Percentiles rank a stretch among this genome's conserved stretches.
These are phyloP conservation scores for Cladochytrium replicatum DNA, from an alignment of 192 early-diverging fungal species.

Conservation along the genomic window DNA sequence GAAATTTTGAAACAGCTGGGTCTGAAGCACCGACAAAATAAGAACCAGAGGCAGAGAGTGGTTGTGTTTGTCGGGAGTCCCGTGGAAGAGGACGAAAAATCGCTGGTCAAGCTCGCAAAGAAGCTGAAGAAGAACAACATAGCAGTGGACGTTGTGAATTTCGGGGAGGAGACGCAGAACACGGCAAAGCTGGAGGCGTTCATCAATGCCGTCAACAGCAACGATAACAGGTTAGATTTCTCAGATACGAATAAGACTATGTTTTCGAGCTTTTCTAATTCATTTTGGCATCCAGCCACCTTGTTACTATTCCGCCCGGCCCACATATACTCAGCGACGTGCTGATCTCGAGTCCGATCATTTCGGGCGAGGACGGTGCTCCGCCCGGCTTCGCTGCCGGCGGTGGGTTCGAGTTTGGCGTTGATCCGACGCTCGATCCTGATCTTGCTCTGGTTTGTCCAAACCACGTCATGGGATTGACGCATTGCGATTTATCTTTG, in stretches of 20 bases:
- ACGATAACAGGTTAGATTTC: constrained; percentile 68
- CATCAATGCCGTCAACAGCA: constrained; percentile 78
- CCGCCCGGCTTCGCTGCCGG: constrained; percentile 56
- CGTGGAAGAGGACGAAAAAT: constrained; percentile 63
- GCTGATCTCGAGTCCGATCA: constrained; percentile 76
- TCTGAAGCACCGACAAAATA: constrained; percentile 95
- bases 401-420: constrained; percentile 82
- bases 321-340: constrained; percentile 86
- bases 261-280: too few relatives aligned
- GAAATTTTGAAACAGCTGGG: too few relatives aligned
- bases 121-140: constrained; percentile 98
- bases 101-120: constrained; percentile 79
- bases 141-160: constrained; percentile 88
- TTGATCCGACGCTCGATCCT: constrained; percentile 88
- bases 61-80: constrained; percentile 92
- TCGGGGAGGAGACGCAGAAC: constrained; percentile 86
- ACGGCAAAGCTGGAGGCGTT: constrained; percentile 85
- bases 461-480: background rate
- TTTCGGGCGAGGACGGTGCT: constrained; percentile 71
- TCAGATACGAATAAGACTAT: too few relatives aligned
- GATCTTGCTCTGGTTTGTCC: constrained; percentile 70
- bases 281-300: constrained; percentile 53
- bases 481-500: background rate
- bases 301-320: constrained; percentile 88
- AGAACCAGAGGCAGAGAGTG: constrained; percentile 87